Conservation (phyloP, 192 early-diverging fungal genomes). For the Coemansia sp. region DNA sequence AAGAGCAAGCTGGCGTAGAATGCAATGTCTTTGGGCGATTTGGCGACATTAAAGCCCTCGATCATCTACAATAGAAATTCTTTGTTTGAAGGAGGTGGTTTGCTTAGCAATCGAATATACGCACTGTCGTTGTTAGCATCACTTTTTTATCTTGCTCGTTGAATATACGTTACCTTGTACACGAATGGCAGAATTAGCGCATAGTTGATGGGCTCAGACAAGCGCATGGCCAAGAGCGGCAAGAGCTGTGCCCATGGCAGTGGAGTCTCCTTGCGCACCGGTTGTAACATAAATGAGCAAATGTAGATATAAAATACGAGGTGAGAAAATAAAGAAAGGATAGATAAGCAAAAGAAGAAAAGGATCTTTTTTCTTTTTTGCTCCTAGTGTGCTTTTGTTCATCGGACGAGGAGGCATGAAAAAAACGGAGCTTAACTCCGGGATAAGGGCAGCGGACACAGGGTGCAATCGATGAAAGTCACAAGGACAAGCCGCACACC, state of each 20-base stretch:
- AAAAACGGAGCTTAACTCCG: no score
- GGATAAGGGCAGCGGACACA: no score
- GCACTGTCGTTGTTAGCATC: not conserved
- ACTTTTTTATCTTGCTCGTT: no score
- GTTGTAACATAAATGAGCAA: no score
- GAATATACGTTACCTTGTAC: no score
- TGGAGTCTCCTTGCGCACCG: constrained; percentile 41
- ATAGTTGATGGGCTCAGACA: constrained; percentile 77
- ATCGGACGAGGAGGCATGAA: not conserved
- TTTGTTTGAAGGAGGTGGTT: no score
- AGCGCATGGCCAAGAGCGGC: constrained; percentile 30
- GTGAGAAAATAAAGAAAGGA: constrained; percentile 3
- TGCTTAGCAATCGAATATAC: no score
- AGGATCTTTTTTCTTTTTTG: no score
- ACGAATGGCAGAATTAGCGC: constrained; percentile 66
- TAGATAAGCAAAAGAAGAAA: constrained; percentile 1
- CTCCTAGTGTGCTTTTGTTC: no score
- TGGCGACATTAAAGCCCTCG: constrained; percentile 51
- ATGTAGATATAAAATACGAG: not conserved
- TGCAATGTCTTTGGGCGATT: constrained; percentile 77
- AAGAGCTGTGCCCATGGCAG: constrained; percentile 43
- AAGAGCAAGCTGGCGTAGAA: constrained; percentile 68
- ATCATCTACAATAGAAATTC: not conserved
- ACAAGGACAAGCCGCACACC: no score
- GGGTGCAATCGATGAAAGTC: no score